These are phyloP conservation scores for Mycogone perniciosa DNA, from an alignment of 2,329 filamentous ascomycete genomes.

Conservation along the genomic window DNA sequence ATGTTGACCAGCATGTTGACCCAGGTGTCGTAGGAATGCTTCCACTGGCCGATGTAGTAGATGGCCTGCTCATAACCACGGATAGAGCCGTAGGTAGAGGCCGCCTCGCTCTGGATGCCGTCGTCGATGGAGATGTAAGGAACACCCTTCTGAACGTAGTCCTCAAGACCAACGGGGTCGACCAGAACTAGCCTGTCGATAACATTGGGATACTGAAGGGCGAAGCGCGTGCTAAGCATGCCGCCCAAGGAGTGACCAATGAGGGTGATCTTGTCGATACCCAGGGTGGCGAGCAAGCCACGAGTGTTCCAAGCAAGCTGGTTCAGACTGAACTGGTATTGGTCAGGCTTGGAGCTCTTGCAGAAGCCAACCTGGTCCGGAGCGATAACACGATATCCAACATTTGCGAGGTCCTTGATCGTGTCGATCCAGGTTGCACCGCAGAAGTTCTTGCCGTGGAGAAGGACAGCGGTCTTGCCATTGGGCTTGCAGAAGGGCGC, in stretches of 20 bases:
- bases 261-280: slow-evolving; percentile 37
- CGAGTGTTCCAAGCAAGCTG: slow-evolving; percentile 47
- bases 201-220: slow-evolving; percentile 41
- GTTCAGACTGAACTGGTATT: slow-evolving; percentile 47
- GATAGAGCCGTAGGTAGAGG: slow-evolving; percentile 38
- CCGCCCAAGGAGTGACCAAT: slow-evolving; percentile 51
- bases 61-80: slow-evolving; percentile 40
- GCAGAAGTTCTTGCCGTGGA: slow-evolving; percentile 54
- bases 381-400: slow-evolving; percentile 46
- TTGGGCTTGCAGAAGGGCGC: slow-evolving; percentile 28
- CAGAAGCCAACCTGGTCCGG: slow-evolving; percentile 53
- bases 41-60: slow-evolving; percentile 45
- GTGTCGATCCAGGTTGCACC: slow-evolving; percentile 46
- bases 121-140: slow-evolving; percentile 39
- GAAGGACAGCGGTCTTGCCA: slow-evolving; percentile 39
- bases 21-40: slow-evolving; percentile 45
- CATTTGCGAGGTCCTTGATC: slow-evolving; percentile 32
- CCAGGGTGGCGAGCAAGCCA: slow-evolving; percentile 38
- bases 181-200: slow-evolving; percentile 41
- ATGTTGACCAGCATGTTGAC: slow-evolving; percentile 48
- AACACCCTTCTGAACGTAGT: slow-evolving; percentile 45
- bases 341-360: slow-evolving; percentile 46
- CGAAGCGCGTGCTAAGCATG: slow-evolving; percentile 47
- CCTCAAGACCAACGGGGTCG: slow-evolving; percentile 48
- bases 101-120: slow-evolving; percentile 30